These are phyloP conservation scores for Neurospora sp. DNA, from an alignment of 495 filamentous ascomycete genomes.

Conservation along the genomic window DNA sequence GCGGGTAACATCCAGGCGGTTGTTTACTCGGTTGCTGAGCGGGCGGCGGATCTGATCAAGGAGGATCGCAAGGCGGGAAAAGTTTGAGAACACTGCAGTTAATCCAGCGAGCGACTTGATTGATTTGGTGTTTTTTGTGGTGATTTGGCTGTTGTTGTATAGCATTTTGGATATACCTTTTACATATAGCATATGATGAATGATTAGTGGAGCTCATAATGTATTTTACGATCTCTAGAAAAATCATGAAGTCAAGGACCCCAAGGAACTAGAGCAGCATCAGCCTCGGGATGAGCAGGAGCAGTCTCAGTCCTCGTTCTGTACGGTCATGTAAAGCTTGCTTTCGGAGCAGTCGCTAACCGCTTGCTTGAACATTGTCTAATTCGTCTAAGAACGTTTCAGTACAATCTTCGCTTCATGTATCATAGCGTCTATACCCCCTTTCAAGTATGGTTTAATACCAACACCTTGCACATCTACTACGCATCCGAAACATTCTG, in stretches of 20 bases:
- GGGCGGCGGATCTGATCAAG: slow-evolving; percentile 46
- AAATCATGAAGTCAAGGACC: neutral
- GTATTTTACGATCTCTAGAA: neutral
- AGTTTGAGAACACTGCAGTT: neutral
- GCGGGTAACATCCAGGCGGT: slow-evolving; percentile 38
- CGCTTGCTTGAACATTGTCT: neutral
- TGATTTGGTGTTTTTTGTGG: neutral
- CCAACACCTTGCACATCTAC: neutral
- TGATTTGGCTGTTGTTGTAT: neutral
- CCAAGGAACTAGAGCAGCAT: neutral
- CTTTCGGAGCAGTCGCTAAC: neutral
- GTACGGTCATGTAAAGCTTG: neutral
- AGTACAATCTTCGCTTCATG: neutral
- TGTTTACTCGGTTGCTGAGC: slow-evolving; percentile 47
- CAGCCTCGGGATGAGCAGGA: neutral
- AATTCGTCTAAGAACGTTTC: neutral
- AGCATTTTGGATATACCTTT: neutral
- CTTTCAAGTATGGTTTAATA: neutral
- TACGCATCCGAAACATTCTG: neutral
- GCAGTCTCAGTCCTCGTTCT: neutral
- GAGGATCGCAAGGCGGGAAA: slow-evolving; percentile 9
- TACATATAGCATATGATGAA: neutral
- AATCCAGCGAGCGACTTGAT: neutral
- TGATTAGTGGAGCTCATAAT: neutral
- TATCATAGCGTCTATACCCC: neutral